Evolutionary conservation across 805 yeast genomes (phyloP), one percentile per base, ranked within the genome.

Genomic region (Lachancea sp.): DNA sequence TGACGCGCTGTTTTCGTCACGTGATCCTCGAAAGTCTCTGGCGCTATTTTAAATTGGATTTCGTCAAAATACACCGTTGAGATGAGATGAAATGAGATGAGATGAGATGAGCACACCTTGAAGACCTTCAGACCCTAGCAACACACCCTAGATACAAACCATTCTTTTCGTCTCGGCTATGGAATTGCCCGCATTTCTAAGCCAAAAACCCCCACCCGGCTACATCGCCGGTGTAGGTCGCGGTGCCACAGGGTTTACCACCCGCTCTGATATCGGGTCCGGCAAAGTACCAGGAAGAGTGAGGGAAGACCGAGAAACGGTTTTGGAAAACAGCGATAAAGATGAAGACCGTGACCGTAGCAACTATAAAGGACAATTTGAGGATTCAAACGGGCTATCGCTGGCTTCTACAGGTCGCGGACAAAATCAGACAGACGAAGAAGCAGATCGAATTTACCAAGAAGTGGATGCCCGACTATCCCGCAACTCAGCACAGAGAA

Each of bases 231-330:
- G 99, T 20, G 66, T 89, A 7, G 98, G 97, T 0, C 72, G 99
- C 59, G 99, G 99, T 22, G 98, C 97, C 1, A 77, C 86, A 1
- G 98, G 97, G 4, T 90, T 93, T 63, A 80, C 90, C 0, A 88
- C 96, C 0, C 75, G 88, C 47, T 87, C 93, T 1, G 95, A 84
- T 50, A 49, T 60, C 53, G 50, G 46, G 4, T 42, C 46, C 16
- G 43, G 41, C 9, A 47, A 39, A 30, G 32, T 30, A 6, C 50
- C 50, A 12, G 42, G 40, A 12, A 39, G 50, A 38, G 29, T 40
- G 13, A 22, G 38, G 17, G 61, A 54, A n/a, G 68, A 58, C 18
- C 63, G 56, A 13, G 63, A 53, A 6, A 51, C 66, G 3, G 57
- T 62, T 15, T 43, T 55, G n/a, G 42, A 16, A 19, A 22, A 15